Conservation (phyloP, 352 stramenopile genomes). For the Pythium coloratum region DNA sequence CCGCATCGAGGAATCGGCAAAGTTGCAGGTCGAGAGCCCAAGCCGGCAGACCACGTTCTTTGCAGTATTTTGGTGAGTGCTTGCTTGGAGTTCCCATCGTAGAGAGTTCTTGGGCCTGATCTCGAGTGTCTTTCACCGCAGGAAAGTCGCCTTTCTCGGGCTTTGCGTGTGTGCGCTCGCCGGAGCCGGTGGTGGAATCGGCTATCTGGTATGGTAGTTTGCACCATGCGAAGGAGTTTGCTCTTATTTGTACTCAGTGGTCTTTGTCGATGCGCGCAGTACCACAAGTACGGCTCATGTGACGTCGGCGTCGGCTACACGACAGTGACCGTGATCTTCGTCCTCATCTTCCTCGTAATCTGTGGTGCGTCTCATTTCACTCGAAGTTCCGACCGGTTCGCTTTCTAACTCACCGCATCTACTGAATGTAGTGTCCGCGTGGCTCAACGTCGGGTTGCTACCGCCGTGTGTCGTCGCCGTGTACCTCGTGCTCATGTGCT, state of each 20-base stretch:
- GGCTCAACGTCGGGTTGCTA: constrained; percentile 72
- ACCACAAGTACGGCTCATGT: constrained; percentile 89
- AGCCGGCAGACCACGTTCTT: constrained; percentile 5
- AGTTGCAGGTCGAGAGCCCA: constrained; percentile 25
- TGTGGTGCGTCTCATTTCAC: constrained; percentile 42
- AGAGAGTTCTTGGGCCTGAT: background rate
- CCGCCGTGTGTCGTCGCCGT: constrained; percentile 70
- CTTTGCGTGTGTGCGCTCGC: constrained; percentile 66
- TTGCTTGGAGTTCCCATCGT: background rate
- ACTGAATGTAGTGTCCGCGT: constrained; percentile 48
- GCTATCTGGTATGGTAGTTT: constrained; percentile 44
- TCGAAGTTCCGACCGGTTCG: too few relatives aligned
- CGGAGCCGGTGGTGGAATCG: constrained; percentile 38
- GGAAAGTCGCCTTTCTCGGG: constrained; percentile 58
- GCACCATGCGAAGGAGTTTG: too few relatives aligned
- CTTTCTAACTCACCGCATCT: too few relatives aligned
- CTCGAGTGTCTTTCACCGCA: constrained; percentile 1
- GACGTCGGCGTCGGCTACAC: constrained; percentile 72
- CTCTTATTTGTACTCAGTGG: background rate
- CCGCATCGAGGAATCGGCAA: constrained; percentile 43
- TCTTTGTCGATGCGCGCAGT: constrained; percentile 42
- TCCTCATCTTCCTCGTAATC: constrained; percentile 59
- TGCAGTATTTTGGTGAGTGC: constrained; percentile 14
- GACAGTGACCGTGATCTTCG: constrained; percentile 85
- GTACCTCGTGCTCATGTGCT: constrained; percentile 78